Evolutionary conservation across 2,329 filamentous ascomycete species (phyloP).

Genomic region (Phialocephala subalpina): DNA sequence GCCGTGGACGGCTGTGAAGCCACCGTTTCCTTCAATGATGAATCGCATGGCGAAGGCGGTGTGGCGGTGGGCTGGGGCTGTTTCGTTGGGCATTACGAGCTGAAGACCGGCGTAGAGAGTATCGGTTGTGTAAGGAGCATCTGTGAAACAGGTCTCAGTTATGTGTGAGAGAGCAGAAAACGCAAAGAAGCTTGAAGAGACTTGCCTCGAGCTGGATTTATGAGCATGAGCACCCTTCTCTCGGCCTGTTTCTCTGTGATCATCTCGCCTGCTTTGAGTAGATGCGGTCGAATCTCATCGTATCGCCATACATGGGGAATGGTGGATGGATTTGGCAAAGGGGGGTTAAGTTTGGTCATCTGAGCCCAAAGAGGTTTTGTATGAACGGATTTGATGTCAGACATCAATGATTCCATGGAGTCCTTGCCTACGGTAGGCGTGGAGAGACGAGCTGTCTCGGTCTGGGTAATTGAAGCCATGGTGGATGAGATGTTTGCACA

Average conservation of each 20-base stretch:
- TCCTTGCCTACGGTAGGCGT: too few species aligned
- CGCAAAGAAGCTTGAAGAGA: neutral
- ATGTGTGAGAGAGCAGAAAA: too few species aligned
- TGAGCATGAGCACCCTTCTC: slow-evolving; percentile 51
- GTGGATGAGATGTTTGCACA: too few species aligned
- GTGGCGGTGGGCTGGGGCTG: slow-evolving; percentile 62
- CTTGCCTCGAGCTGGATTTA: slow-evolving; percentile 48
- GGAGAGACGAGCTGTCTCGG: too few species aligned
- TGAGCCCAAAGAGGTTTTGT: slow-evolving; percentile 55
- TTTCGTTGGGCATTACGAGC: slow-evolving; percentile 63
- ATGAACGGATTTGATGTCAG: too few species aligned
- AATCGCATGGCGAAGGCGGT: slow-evolving; percentile 64
- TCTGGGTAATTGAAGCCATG: too few species aligned
- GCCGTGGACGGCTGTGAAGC: slow-evolving; percentile 65
- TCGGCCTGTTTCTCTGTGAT: slow-evolving; percentile 52
- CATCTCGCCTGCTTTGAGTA: slow-evolving; percentile 46
- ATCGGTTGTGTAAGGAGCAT: slow-evolving; percentile 63
- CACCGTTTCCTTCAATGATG: slow-evolving; percentile 62
- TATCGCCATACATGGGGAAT: slow-evolving; percentile 52
- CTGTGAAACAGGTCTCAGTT: slow-evolving; percentile 37
- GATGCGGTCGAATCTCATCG: slow-evolving; percentile 43
- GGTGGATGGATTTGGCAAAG: slow-evolving; percentile 52
- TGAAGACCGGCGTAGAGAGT: slow-evolving; percentile 65
- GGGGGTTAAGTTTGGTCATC: slow-evolving; percentile 56
- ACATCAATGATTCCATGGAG: too few species aligned